Evolutionary conservation across 345 rosid species (phyloP).

Genomic region (Physaria fendleri): DNA sequence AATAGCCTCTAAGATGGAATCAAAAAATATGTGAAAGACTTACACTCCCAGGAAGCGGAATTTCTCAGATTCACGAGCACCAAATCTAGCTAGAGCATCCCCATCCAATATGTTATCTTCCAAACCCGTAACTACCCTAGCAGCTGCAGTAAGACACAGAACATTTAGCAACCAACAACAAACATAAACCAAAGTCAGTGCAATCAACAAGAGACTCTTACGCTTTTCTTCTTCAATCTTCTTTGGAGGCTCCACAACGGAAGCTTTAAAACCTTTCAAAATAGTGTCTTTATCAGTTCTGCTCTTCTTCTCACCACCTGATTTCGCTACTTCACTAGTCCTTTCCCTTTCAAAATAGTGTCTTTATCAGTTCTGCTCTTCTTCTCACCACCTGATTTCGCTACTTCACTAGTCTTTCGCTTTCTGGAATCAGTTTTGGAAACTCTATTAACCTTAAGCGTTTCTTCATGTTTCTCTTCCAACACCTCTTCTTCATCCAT

Average conservation of each 20-base stretch:
- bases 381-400: slow-evolving; percentile 37
- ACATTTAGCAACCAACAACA: slow-evolving; percentile 17
- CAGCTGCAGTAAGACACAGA: slow-evolving; percentile 38
- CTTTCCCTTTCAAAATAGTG: slow-evolving; percentile 43
- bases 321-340: slow-evolving; percentile 26
- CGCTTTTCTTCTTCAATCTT: slow-evolving; percentile 38
- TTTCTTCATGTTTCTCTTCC: slow-evolving; percentile 24
- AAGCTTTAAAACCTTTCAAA: slow-evolving; percentile 30
- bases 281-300: slow-evolving; percentile 24
- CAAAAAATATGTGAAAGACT: slow-evolving; percentile 33
- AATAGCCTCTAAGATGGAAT: slow-evolving; percentile 1
- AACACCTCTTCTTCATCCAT: slow-evolving; percentile 30
- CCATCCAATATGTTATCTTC: slow-evolving; percentile 35
- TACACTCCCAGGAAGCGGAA: slow-evolving; percentile 69
- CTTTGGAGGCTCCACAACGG: slow-evolving; percentile 39
- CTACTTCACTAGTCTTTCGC: slow-evolving; percentile 41
- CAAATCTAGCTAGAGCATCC: slow-evolving; percentile 61
- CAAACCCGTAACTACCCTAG: slow-evolving; percentile 34
- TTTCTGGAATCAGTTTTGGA: slow-evolving; percentile 33
- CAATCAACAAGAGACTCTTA: not conserved
- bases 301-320: slow-evolving; percentile 46
- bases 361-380: slow-evolving; percentile 36
- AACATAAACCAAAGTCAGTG: slow-evolving; percentile 4
- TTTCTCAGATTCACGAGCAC: slow-evolving; percentile 69
- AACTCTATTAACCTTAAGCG: slow-evolving; percentile 8